These are phyloP conservation scores for Podosphaera leucotricha DNA, from an alignment of 2,329 filamentous ascomycete genomes.

Conservation along the genomic window DNA sequence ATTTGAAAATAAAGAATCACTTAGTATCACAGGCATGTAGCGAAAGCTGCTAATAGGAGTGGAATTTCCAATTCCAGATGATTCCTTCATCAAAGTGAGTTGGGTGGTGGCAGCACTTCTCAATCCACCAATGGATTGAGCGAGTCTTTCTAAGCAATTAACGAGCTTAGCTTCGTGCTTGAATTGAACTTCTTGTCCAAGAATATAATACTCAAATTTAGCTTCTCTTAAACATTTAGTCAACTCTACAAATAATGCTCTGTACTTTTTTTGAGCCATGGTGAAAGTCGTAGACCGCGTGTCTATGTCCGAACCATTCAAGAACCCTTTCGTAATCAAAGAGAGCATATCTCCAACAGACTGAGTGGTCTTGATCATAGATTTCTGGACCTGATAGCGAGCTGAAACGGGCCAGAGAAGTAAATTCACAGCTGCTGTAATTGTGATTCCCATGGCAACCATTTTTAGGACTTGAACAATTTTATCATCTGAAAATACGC, in stretches of 20 bases:
- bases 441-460: slow-evolving; percentile 52
- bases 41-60: slow-evolving; percentile 5
- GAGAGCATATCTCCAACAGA: slow-evolving; percentile 62
- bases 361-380: slow-evolving; percentile 49
- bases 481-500: slow-evolving; percentile 60
- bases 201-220: slow-evolving; percentile 67
- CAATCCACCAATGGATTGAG: slow-evolving; percentile 74
- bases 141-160: slow-evolving; percentile 61
- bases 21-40: slow-evolving; percentile 3
- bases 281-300: slow-evolving; percentile 42
- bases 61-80: slow-evolving; percentile 4
- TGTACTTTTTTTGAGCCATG: slow-evolving; percentile 37
- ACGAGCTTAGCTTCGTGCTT: slow-evolving; percentile 56
- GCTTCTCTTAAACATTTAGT: slow-evolving; percentile 62
- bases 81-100: slow-evolving; percentile 57
- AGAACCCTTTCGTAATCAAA: slow-evolving; percentile 59
- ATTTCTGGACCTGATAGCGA: slow-evolving; percentile 45
- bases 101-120: slow-evolving; percentile 77
- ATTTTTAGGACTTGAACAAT: slow-evolving; percentile 66
- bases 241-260: slow-evolving; percentile 42
- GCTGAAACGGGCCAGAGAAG: slow-evolving; percentile 60
- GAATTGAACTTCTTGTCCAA: slow-evolving; percentile 61
- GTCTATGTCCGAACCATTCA: slow-evolving; percentile 62
- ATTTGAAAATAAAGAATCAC: slow-evolving; percentile 7
- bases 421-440: slow-evolving; percentile 51